Evolutionary conservation across 345 rosid genomes (phyloP), one percentile per base, ranked within the genome.

Genomic region (thale cress (Arabidopsis thaliana)): DNA sequence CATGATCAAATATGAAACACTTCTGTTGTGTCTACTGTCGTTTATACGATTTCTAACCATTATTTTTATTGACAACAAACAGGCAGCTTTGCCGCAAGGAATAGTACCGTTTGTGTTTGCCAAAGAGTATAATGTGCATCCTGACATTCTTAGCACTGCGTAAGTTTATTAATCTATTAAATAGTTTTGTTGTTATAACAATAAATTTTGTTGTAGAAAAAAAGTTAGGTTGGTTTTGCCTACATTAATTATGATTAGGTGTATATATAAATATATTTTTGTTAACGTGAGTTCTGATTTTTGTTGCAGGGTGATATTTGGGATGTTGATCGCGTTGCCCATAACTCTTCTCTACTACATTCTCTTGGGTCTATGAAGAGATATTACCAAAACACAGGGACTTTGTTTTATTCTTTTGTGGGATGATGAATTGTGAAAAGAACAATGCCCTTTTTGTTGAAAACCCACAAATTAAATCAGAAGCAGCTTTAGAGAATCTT

Each of bases 291-390:
- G 4, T 72, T 41, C 3, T 52, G 4, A 1, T 25, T 16, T 23
- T 52, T 67, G 52, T 83, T 69, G 82, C 87, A 95, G 99, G 16
- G 99, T 95, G 48, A 95, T 95, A 69, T 95, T 95, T 74, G 99
- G 99, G 77, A 95, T 95, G 99, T 81, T 95, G 62, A 86, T 95
- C 51, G 99, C 99, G 3, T 79, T 95, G 84, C 99, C 99, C 22
- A 92, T 95, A 75, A 92, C 99, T 1, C 93, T 95, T 7, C 84
- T 91, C 57, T 95, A 93, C 89, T 95, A 95, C 89, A 88, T 95
- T 67, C 67, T 91, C 49, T 42, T 95, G 87, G 99, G 96, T 30
- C 59, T 95, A 75, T 89, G 83, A 84, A 59, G 78, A 66, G 68
- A 66, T 16, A 12, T 25, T 37, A 8, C 37, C n/a, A n/a, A 22